Conservation (phyloP, 371 early-diverging fungal species). For the Rhizomucor pusillus region DNA sequence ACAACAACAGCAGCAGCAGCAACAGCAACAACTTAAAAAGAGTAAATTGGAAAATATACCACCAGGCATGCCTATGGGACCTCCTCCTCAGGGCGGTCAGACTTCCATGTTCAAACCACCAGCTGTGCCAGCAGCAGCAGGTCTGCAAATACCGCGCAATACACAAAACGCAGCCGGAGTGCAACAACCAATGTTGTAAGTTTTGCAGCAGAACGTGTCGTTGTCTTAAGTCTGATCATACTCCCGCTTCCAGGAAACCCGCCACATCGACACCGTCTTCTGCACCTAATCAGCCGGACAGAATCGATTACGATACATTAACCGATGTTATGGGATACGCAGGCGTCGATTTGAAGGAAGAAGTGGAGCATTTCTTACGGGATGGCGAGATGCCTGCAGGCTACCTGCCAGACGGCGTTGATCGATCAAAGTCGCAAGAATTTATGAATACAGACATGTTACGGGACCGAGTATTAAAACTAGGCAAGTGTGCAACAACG, state of each 20-base stretch:
- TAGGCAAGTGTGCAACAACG: slow-evolving; percentile 29
- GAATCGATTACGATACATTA: slow-evolving; percentile 60
- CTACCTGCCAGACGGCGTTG: slow-evolving; percentile 24
- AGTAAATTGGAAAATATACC: slow-evolving; percentile 17
- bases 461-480: slow-evolving; percentile 30
- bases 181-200: slow-evolving; percentile 3
- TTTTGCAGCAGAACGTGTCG: no score
- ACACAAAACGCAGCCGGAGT: no score
- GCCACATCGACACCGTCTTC: slow-evolving; percentile 16
- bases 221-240: no score
- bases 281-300: slow-evolving; percentile 27
- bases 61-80: slow-evolving; percentile 30
- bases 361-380: slow-evolving; percentile 52
- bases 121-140: slow-evolving; percentile 16
- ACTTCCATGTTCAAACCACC: slow-evolving; percentile 36
- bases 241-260: slow-evolving; percentile 8
- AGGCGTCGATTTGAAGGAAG: slow-evolving; percentile 78
- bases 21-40: slow-evolving; percentile 32
- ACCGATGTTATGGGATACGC: slow-evolving; percentile 86
- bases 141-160: slow-evolving; percentile 26
- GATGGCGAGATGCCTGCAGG: slow-evolving; percentile 29
- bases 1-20: no score
- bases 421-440: slow-evolving; percentile 46
- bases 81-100: slow-evolving; percentile 14
- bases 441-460: slow-evolving; percentile 53